phyloP scores from a whole-genome alignment of 768 basidiomycete genomes.

The Trametes cingulata region DNA sequence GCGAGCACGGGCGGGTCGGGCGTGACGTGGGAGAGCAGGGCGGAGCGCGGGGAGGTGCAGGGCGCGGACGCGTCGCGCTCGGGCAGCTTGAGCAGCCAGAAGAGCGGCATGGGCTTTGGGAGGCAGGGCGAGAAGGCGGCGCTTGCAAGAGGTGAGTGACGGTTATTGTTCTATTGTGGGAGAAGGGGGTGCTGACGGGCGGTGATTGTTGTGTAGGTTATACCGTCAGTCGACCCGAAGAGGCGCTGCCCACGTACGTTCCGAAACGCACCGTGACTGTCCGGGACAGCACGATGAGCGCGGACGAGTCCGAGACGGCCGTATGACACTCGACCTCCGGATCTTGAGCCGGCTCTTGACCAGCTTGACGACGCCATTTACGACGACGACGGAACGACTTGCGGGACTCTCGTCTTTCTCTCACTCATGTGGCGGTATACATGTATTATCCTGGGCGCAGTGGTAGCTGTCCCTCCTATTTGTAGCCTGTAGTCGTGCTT shows the following conservation, averaged over 20 bases:
- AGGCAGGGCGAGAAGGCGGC: slow-evolving; percentile 80
- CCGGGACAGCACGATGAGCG: slow-evolving; percentile 26
- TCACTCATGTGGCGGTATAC: slow-evolving; percentile 2
- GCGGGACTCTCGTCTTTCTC: neutral
- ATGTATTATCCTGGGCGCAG: slow-evolving; percentile 7
- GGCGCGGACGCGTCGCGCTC: slow-evolving; percentile 23
- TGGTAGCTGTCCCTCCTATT: neutral
- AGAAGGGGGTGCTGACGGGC: neutral
- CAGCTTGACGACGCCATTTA: neutral
- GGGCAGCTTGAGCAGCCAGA: slow-evolving; percentile 22
- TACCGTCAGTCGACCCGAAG: slow-evolving; percentile 54
- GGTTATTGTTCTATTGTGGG: slow-evolving; percentile 15
- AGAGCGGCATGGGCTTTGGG: slow-evolving; percentile 70
- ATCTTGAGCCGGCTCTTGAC: no score
- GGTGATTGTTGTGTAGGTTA: slow-evolving; percentile 41
- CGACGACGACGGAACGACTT: slow-evolving; percentile 1
- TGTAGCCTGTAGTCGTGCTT: slow-evolving; percentile 16
- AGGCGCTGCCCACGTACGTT: slow-evolving; percentile 54
- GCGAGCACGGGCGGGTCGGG: slow-evolving; percentile 21
- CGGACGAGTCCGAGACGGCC: slow-evolving; percentile 15
- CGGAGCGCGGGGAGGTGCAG: slow-evolving; percentile 4
- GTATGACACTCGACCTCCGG: neutral
- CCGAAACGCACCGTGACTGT: slow-evolving; percentile 27
- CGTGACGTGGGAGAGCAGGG: slow-evolving; percentile 31
- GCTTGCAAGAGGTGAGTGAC: slow-evolving; percentile 55